A percentile compares a stretch with the other conserved stretches of the same genome.
These are phyloP conservation scores for Protostelium mycophagum DNA, from an alignment of 78 protist species.

Conservation along the genomic window DNA sequence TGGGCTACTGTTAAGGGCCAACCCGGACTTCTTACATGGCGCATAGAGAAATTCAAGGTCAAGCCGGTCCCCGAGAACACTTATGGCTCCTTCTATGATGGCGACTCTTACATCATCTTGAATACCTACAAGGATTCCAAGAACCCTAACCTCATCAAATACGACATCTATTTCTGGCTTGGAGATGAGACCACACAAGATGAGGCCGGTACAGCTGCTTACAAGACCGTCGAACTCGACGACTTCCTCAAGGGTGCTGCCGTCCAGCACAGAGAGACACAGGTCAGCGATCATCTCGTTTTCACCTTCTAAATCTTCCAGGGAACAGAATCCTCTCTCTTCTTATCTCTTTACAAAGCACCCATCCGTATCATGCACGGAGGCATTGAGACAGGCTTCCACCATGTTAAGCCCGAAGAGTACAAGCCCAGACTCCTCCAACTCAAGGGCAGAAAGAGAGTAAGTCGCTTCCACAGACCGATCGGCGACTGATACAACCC, in stretches of 20 bases:
- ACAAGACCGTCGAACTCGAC: constrained; percentile 84
- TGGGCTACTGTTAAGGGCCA: constrained; percentile 14
- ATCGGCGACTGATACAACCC: too few species aligned
- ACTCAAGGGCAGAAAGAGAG: constrained; percentile 11
- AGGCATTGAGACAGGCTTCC: constrained; percentile 56
- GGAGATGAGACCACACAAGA: constrained; percentile 65
- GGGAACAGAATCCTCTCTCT: constrained; percentile 16
- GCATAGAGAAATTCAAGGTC: constrained; percentile 49
- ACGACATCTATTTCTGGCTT: constrained; percentile 72
- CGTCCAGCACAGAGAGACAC: constrained; percentile 40
- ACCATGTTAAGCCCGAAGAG: constrained; percentile 23
- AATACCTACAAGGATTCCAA: constrained; percentile 19
- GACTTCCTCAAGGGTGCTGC: constrained; percentile 48
- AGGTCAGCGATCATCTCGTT: background rate
- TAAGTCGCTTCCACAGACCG: too few species aligned
- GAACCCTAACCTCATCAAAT: background rate
- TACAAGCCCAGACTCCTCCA: constrained; percentile 33
- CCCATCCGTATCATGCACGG: constrained; percentile 27
- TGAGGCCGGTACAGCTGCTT: constrained; percentile 78
- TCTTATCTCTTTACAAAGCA: constrained; percentile 20
- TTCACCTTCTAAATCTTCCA: constrained; percentile 1
- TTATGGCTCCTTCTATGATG: constrained; percentile 65
- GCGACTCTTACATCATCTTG: constrained; percentile 83
- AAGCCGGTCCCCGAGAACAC: constrained; percentile 17
- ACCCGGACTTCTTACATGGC: constrained; percentile 30